Evolutionary conservation across 1,284 basidiomycete species (phyloP).

Genomic region (Cutaneotrichosporon mucoides): DNA sequence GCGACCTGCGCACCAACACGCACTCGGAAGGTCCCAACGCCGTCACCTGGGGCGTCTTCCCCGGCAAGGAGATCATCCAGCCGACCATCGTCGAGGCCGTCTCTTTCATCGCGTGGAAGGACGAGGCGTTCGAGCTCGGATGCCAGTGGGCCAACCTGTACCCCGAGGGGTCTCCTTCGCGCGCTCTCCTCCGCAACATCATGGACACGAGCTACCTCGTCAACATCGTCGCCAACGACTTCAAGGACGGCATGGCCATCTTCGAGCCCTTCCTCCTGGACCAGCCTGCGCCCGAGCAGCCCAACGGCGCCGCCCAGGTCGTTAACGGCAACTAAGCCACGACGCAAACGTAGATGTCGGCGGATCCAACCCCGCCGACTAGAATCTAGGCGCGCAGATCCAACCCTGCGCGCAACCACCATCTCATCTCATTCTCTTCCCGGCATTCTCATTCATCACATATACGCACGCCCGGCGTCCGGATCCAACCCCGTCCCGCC

Average conservation of each 20-base stretch:
- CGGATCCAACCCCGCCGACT: background rate
- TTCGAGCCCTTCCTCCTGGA: slow-evolving; percentile 71
- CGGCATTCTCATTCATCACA: no score
- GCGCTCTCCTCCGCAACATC: slow-evolving; percentile 69
- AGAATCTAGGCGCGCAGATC: background rate
- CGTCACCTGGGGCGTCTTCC: slow-evolving; percentile 99
- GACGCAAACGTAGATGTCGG: no score
- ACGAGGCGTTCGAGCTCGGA: slow-evolving; percentile 95
- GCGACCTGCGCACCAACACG: slow-evolving; percentile 92
- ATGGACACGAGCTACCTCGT: slow-evolving; percentile 85
- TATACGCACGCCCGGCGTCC: background rate
- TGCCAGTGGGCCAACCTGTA: slow-evolving; percentile 90
- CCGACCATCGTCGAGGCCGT: slow-evolving; percentile 95
- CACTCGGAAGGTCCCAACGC: slow-evolving; percentile 95
- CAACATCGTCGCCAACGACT: slow-evolving; percentile 97
- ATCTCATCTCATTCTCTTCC: no score
- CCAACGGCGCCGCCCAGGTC: no score
- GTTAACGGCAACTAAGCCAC: slow-evolving; percentile 1
- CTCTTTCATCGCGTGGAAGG: slow-evolving; percentile 53
- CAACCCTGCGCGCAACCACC: background rate
- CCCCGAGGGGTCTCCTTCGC: slow-evolving; percentile 68
- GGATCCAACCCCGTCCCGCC: no score
- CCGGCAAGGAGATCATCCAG: slow-evolving; percentile 95
- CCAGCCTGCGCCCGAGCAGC: slow-evolving; percentile 6
- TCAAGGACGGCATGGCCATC: slow-evolving; percentile 75